Evolutionary conservation across 257 asterid genomes (phyloP), one percentile per base, ranked within the genome.

Genomic region (Ilex aquifolium): DNA sequence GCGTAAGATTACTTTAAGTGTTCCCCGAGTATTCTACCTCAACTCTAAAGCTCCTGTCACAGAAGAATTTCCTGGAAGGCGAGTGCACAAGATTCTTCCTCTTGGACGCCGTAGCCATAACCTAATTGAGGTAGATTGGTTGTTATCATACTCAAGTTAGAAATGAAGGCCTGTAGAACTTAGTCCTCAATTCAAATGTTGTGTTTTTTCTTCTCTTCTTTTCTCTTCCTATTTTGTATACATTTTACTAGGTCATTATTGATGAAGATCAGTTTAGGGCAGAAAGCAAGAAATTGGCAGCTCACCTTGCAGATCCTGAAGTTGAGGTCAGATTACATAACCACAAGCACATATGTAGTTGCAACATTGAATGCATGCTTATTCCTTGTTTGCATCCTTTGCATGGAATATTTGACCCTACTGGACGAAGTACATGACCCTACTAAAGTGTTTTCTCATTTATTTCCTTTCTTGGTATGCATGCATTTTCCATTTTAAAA

Each of bases 231-330:
- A 46, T 10, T 4, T 8, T 46, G 2, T 46, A 46, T 46, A 2
- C 13, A 14, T 69, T 48, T 71, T 69, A 44, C 32, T 62, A 93
- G 99, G 96, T 93, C 69, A 57, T 62, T 56, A 93, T 81, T 78
- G 93, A 89, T 62, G 99, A 93, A 82, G 99, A 82, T 65, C 96
- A 85, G 63, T 90, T 89, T 77, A 85, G 74, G 74, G 71, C 84
- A 14, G 97, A 93, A 75, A 89, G 91, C 88, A 88, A 84, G 83
- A 92, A 85, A 70, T 72, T 89, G 62, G 95, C 80, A 29, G 93
- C 93, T 73, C 95, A 87, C 78, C 96, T 92, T 80, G 97, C 99
- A 65, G 97, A 92, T 79, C 97, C 99, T 39, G 97, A 92, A 83
- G 88, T 92, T 75, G 99, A 92, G 96, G 99, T 92, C 63, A 40